These are phyloP conservation scores for Setomelanomma holmii DNA, from an alignment of 2,329 filamentous ascomycete genomes.

Conservation along the genomic window DNA sequence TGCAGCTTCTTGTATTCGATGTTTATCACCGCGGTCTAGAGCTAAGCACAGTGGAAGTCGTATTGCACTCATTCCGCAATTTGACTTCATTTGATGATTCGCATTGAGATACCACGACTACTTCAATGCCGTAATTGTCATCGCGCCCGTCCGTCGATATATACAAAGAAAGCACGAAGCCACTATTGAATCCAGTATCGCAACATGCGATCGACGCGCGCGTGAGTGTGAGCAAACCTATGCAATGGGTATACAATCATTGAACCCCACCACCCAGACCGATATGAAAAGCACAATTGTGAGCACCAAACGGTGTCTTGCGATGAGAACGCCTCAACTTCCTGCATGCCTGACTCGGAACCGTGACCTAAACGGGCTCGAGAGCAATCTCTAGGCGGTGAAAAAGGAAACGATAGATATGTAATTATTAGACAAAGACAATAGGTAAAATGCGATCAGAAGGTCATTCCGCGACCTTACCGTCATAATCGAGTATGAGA, in stretches of 20 bases:
- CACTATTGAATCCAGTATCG: slow-evolving; percentile 20
- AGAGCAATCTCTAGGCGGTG: slow-evolving; percentile 9
- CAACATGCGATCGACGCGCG: slow-evolving; percentile 16
- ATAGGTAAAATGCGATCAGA: slow-evolving; percentile 2
- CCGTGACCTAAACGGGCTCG: background rate
- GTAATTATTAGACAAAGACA: slow-evolving; percentile 20
- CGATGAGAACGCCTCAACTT: slow-evolving; percentile 24
- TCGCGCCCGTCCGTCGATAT: slow-evolving; percentile 1
- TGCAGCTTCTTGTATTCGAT: no score
- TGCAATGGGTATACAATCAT: slow-evolving; percentile 47
- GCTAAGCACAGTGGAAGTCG: no score
- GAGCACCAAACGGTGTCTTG: slow-evolving; percentile 11
- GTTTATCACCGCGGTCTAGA: no score
- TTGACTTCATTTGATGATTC: background rate
- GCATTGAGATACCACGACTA: slow-evolving; percentile 5
- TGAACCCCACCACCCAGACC: slow-evolving; percentile 28
- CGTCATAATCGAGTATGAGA: background rate
- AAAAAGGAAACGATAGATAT: background rate
- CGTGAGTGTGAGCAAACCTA: slow-evolving; percentile 20
- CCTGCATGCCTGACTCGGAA: background rate
- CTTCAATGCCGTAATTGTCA: background rate
- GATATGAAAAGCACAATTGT: slow-evolving; percentile 15
- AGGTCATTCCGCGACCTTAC: background rate
- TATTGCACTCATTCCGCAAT: background rate
- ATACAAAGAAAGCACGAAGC: slow-evolving; percentile 13